Evolutionary conservation across 1,284 basidiomycete species (phyloP).

Genomic region (Cerrena zonata): DNA sequence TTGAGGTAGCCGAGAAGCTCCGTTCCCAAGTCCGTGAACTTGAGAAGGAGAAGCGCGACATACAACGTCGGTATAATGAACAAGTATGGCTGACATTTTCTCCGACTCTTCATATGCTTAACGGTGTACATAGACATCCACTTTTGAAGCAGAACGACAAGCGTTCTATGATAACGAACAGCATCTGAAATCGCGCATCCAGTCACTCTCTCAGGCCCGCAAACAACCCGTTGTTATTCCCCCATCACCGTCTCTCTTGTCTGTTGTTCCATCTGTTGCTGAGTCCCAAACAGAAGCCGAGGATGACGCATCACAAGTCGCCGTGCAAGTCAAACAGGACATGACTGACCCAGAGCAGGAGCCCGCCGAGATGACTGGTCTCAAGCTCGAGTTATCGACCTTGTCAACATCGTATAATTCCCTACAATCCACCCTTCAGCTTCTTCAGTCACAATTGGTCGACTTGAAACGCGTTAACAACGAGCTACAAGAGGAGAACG

Average conservation of each 20-base stretch:
- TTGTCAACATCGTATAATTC: slow-evolving; percentile 75
- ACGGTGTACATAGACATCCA: slow-evolving; percentile 51
- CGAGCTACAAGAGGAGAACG: slow-evolving; percentile 86
- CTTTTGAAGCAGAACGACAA: slow-evolving; percentile 79
- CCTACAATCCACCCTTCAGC: slow-evolving; percentile 68
- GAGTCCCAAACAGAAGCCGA: slow-evolving; percentile 29
- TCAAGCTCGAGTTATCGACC: slow-evolving; percentile 73
- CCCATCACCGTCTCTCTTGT: slow-evolving; percentile 26
- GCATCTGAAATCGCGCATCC: slow-evolving; percentile 80
- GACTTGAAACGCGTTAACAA: slow-evolving; percentile 78
- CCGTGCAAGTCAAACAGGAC: slow-evolving; percentile 30
- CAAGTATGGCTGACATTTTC: slow-evolving; percentile 44
- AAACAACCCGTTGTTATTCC: slow-evolving; percentile 36
- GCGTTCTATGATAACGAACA: slow-evolving; percentile 83
- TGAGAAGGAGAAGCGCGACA: slow-evolving; percentile 75
- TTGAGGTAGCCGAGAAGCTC: slow-evolving; percentile 74
- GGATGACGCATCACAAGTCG: slow-evolving; percentile 12
- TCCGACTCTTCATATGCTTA: background rate
- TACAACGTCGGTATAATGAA: slow-evolving; percentile 75
- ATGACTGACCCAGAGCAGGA: slow-evolving; percentile 61
- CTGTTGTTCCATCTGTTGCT: slow-evolving; percentile 40
- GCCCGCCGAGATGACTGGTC: slow-evolving; percentile 77
- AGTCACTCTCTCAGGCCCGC: slow-evolving; percentile 64
- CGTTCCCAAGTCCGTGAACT: slow-evolving; percentile 71
- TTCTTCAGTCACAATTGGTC: slow-evolving; percentile 69